These are phyloP conservation scores for Chlamydomonas incerta DNA, from an alignment of 139 green algal genomes.

Conservation along the genomic window DNA sequence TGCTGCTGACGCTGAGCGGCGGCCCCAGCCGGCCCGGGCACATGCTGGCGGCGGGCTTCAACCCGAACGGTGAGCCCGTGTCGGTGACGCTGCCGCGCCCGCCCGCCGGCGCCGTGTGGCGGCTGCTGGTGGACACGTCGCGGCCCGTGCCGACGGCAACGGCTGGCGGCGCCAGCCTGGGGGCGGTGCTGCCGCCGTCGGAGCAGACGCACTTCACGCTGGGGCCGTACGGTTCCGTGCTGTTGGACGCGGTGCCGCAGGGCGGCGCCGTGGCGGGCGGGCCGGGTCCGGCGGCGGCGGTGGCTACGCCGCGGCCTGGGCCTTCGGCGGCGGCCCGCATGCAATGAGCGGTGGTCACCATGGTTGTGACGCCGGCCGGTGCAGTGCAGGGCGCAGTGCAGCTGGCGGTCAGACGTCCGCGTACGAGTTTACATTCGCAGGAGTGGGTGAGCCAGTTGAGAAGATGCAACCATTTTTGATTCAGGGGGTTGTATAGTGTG, in stretches of 20 bases:
- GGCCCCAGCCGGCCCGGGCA: conserved; percentile 5
- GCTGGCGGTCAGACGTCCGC: no score
- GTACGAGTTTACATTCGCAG: no score
- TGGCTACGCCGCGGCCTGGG: neutral
- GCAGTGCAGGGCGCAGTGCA: no score
- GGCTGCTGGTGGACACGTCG: conserved; percentile 19
- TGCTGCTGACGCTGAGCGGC: neutral
- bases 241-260: conserved; percentile 36
- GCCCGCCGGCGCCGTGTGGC: conserved; percentile 13
- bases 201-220: conserved; percentile 10
- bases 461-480: no score
- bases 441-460: no score
- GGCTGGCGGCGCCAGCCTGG: conserved; percentile 1
- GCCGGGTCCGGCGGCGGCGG: neutral
- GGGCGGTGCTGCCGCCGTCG: neutral
- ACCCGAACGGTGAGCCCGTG: neutral
- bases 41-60: conserved; percentile 17
- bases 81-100: conserved; percentile 5
- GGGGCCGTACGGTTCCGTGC: neutral
- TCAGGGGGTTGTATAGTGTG: no score
- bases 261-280: neutral
- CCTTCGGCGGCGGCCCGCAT: no score
- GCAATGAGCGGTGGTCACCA: no score
- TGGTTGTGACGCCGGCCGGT: no score
- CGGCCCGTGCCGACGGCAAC: neutral